Evolutionary conservation across 176 grass and related monocot species (phyloP).

Genomic region (Raddia distichophylla): DNA sequence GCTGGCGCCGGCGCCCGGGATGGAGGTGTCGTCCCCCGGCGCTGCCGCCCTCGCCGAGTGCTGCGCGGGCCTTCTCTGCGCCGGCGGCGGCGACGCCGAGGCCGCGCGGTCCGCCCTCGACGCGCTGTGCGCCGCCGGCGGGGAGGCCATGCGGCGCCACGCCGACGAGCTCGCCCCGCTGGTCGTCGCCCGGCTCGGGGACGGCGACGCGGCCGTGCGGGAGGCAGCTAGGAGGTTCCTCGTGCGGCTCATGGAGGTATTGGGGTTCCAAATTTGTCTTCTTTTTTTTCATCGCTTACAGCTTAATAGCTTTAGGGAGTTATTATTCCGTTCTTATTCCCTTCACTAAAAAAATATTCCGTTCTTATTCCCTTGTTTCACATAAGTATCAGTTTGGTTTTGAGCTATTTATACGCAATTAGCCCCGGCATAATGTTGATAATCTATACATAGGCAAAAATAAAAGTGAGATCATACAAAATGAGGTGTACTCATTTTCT

Average conservation of each 20-base stretch:
- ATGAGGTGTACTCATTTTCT: not conserved
- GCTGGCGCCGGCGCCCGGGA: slow-evolving; percentile 33
- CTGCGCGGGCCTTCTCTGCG: slow-evolving; percentile 46
- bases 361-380: not conserved
- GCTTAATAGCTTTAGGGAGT: not conserved
- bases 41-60: slow-evolving; percentile 43
- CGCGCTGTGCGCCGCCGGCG: slow-evolving; percentile 39
- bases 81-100: slow-evolving; percentile 28
- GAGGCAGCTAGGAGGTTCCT: slow-evolving; percentile 72
- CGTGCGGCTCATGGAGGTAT: slow-evolving; percentile 76
- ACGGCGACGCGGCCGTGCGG: slow-evolving; percentile 58
- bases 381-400: not conserved
- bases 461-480: not conserved
- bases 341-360: too few relatives aligned
- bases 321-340: not conserved
- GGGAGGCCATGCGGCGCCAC: slow-evolving; percentile 42
- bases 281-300: slow-evolving; percentile 10
- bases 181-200: slow-evolving; percentile 56
- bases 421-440: not conserved
- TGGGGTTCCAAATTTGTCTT: not conserved
- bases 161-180: slow-evolving; percentile 53
- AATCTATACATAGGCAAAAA: not conserved
- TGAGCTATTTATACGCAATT: not conserved
- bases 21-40: slow-evolving; percentile 23
- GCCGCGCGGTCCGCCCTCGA: slow-evolving; percentile 48